Percentiles rank a stretch among this genome's conserved stretches.
These are phyloP conservation scores for Catharanthus roseus DNA, from an alignment of 257 asterid species.

Conservation along the genomic window DNA sequence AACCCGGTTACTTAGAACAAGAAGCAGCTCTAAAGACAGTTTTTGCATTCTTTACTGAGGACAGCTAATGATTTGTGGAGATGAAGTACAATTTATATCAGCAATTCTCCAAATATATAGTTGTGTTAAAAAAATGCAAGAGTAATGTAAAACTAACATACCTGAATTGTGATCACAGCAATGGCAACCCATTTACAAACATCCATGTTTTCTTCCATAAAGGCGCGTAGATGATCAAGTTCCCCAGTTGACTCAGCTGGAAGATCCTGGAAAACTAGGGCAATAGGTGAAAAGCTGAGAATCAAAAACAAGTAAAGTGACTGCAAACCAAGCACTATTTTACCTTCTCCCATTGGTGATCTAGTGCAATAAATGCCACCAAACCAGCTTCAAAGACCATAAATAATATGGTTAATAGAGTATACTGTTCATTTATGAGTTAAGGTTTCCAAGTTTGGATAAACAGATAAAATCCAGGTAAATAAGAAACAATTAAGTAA, in stretches of 20 bases:
- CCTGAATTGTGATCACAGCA: constrained; percentile 61
- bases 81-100: background rate
- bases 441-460: constrained; percentile 34
- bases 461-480: background rate
- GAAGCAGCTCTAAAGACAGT: background rate
- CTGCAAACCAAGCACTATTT: background rate
- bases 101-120: background rate
- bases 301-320: background rate
- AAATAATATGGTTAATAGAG: constrained; percentile 45
- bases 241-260: constrained; percentile 88
- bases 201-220: constrained; percentile 51
- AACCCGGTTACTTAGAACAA: background rate
- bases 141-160: constrained; percentile 28
- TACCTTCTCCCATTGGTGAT: constrained; percentile 81
- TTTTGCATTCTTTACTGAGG: background rate
- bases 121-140: constrained; percentile 2
- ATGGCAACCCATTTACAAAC: constrained; percentile 70
- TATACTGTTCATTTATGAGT: constrained; percentile 42
- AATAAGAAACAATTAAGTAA: background rate
- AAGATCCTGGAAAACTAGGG: constrained; percentile 46
- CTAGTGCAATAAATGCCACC: constrained; percentile 64
- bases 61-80: background rate
- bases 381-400: constrained; percentile 56
- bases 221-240: constrained; percentile 45
- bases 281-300: constrained; percentile 14